These are phyloP conservation scores for Ophiocordyceps polyrhachis-furcata DNA, from an alignment of 2,329 filamentous ascomycete genomes.

Conservation along the genomic window DNA sequence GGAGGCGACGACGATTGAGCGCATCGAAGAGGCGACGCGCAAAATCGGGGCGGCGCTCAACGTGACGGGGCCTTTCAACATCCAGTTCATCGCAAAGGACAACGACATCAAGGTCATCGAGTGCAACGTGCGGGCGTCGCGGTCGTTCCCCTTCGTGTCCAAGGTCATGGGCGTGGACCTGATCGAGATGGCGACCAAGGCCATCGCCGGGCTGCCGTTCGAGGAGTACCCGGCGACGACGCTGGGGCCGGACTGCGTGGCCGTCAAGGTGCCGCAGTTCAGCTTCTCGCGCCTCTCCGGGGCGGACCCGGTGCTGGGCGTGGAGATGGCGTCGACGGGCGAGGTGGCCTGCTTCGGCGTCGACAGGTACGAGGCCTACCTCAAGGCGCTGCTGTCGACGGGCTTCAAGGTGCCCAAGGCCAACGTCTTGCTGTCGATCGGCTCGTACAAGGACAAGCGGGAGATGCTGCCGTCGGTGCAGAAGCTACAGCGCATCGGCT, in stretches of 20 bases:
- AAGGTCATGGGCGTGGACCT: constrained; percentile 97
- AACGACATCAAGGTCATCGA: constrained; percentile 99
- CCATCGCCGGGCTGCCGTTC: constrained; percentile 74
- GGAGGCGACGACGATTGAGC: constrained; percentile 66
- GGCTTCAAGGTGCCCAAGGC: constrained; percentile 93
- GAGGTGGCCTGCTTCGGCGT: constrained; percentile 93
- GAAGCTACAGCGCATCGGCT: constrained; percentile 79
- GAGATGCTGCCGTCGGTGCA: constrained; percentile 89
- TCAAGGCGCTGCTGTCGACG: constrained; percentile 89
- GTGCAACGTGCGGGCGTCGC: constrained; percentile 90
- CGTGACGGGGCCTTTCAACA: constrained; percentile 94
- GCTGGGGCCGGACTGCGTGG: constrained; percentile 67
- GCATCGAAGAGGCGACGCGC: constrained; percentile 84
- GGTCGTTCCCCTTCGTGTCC: constrained; percentile 94
- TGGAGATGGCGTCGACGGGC: constrained; percentile 98
- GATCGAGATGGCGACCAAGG: constrained; percentile 97
- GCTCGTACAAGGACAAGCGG: constrained; percentile 93
- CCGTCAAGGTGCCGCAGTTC: constrained; percentile 97
- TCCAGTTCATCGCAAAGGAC: constrained; percentile 98
- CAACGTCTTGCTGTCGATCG: constrained; percentile 89
- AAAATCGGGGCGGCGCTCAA: constrained; percentile 93
- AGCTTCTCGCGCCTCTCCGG: constrained; percentile 95
- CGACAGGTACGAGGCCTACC: constrained; percentile 93
- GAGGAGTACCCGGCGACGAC: constrained; percentile 62
- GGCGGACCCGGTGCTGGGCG: constrained; percentile 87